These are phyloP conservation scores for Choiromyces venosus DNA, from an alignment of 495 filamentous ascomycete genomes.

Conservation along the genomic window DNA sequence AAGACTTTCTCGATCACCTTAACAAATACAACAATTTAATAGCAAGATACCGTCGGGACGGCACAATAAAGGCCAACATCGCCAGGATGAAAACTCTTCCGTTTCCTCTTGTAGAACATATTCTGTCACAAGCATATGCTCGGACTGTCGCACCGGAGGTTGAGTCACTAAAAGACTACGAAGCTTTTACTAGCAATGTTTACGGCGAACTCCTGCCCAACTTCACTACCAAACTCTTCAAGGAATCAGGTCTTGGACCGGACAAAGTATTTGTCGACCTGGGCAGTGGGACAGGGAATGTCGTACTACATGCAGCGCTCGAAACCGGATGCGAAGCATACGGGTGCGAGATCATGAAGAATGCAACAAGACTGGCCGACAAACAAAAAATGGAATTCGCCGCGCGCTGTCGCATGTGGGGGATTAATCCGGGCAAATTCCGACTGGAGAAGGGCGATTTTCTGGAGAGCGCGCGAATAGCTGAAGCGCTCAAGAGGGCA, in stretches of 20 bases:
- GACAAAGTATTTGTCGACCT: conserved; percentile 86
- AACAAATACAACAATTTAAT: conserved; percentile 70
- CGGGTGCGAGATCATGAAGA: conserved; percentile 93
- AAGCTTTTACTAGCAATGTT: conserved; percentile 82
- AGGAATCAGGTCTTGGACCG: conserved; percentile 68
- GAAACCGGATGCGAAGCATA: conserved; percentile 91
- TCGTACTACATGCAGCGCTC: conserved; percentile 87
- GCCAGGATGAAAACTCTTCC: conserved; percentile 59
- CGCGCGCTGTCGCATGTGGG: conserved; percentile 82
- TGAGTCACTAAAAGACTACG: conserved; percentile 70
- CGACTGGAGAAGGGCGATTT: conserved; percentile 80
- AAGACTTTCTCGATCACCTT: conserved; percentile 63
- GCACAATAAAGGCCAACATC: conserved; percentile 64
- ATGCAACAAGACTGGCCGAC: conserved; percentile 75
- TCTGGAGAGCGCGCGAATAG: conserved; percentile 63
- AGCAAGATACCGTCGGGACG: conserved; percentile 54
- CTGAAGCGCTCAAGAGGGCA: conserved; percentile 66
- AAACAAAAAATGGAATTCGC: conserved; percentile 80
- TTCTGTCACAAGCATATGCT: conserved; percentile 81
- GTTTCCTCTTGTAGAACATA: conserved; percentile 67
- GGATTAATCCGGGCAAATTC: conserved; percentile 70
- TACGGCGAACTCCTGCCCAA: conserved; percentile 87
- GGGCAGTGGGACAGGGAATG: conserved; percentile 91
- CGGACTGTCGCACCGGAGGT: conserved; percentile 87
- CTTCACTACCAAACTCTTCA: conserved; percentile 69